Base-by-base conservation (phyloP, 257 asterid species). In the Solanum medicagineum region DNA sequence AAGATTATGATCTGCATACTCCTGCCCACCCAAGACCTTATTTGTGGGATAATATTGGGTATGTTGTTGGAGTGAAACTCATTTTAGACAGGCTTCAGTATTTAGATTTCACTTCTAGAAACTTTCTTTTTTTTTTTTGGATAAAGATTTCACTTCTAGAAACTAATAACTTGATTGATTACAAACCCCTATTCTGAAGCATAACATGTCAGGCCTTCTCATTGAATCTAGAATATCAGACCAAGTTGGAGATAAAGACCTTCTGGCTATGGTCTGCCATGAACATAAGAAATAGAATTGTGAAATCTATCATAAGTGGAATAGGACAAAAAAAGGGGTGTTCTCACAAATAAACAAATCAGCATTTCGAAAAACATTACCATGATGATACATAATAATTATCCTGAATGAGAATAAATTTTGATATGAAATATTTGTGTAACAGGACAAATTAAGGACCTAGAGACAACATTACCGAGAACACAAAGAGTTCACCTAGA, bases 401-500 rank as follows among this genome's bases (percentile, higher is more conserved):
- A 26, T 19, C 42, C 19, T 20, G 44, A 5, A 4, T 16, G 8
- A 81, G 53, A 26, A 59, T 42, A 70, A 70, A 70, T 70, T 70
- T 70, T 2, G 54, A 70, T 70, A 70, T 10, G 10, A 5, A 83
- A 12, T 44, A 17, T 24, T 12, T 53, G 80, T 59, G 54, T 17
- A 55, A 8, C 32, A 32, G 9, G 26, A 80, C 65, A 82, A 71
- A 2, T 22, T 47, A n/a, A 51, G 51, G 60, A 32, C 47, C 44
- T 51, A n/a, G 82, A 84, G 62, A 51, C 53, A 86, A 68, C 59
- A 66, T 20, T 92, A 95, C 98, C 92, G 92, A 68, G 89, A 93
- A 95, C 45, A 95, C 89, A 53, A 94, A 95, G 86, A 93, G 87
- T 88, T 95, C 99, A 59, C 99, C 97, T 62, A 93, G 85, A 85